phyloP scores from a whole-genome alignment of 805 yeast genomes.

The Candida ortonii region DNA sequence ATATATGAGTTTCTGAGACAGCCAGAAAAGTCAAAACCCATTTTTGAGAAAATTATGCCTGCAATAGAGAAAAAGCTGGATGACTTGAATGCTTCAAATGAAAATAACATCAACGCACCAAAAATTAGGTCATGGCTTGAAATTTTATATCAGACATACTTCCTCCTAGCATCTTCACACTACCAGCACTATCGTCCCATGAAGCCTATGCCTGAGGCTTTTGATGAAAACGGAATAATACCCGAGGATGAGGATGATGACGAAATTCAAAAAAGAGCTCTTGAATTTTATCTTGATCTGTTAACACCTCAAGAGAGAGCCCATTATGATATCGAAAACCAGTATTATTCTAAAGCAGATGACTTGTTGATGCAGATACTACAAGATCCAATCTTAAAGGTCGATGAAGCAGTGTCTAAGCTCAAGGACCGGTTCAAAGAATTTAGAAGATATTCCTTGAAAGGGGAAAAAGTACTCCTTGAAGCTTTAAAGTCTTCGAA shows the following conservation, averaged over 20 bases:
- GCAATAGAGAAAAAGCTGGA: slow-evolving; percentile 27
- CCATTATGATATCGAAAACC: slow-evolving; percentile 47
- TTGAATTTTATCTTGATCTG: slow-evolving; percentile 22
- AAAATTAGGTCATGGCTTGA: slow-evolving; percentile 53
- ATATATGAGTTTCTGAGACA: slow-evolving; percentile 55
- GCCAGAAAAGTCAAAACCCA: slow-evolving; percentile 48
- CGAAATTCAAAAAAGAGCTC: slow-evolving; percentile 22
- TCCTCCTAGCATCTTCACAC: slow-evolving; percentile 72
- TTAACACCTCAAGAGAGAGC: slow-evolving; percentile 22
- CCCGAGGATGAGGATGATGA: slow-evolving; percentile 23
- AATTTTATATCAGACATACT: slow-evolving; percentile 70
- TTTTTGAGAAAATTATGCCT: slow-evolving; percentile 42
- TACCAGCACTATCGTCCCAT: slow-evolving; percentile 50
- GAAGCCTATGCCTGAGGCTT: slow-evolving; percentile 30
- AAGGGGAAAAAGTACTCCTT: no score
- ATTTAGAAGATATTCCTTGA: slow-evolving; percentile 8
- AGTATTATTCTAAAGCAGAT: slow-evolving; percentile 62
- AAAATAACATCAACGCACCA: slow-evolving; percentile 9
- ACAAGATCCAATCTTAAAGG: slow-evolving; percentile 39
- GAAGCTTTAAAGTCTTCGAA: no score
- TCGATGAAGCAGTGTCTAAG: slow-evolving; percentile 28
- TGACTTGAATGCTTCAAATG: slow-evolving; percentile 10
- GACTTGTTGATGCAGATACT: slow-evolving; percentile 51
- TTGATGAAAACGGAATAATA: slow-evolving; percentile 28
- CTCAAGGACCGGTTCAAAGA: slow-evolving; percentile 20